These are phyloP conservation scores for Euphorbia lathyris DNA, from an alignment of 345 rosid genomes.

Conservation along the genomic window DNA sequence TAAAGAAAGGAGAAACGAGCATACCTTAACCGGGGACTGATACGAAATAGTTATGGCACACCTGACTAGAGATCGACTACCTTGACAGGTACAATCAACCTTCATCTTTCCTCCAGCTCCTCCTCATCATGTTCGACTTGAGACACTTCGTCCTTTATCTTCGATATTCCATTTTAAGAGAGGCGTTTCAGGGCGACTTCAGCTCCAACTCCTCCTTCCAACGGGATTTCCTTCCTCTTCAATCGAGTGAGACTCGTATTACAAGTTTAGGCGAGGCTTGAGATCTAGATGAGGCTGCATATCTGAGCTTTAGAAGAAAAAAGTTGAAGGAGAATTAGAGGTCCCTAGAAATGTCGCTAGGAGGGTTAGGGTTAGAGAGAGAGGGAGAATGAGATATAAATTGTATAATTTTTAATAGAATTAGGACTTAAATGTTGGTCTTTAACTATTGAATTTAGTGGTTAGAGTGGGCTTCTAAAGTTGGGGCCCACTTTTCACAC, in stretches of 20 bases:
- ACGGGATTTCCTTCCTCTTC: slow-evolving; percentile 44
- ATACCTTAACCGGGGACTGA: too few species aligned
- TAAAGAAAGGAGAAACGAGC: too few species aligned
- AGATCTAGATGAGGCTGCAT: slow-evolving; percentile 55
- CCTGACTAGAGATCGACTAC: slow-evolving; percentile 30
- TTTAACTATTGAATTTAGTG: too few species aligned
- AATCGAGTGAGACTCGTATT: slow-evolving; percentile 49
- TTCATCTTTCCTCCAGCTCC: slow-evolving; percentile 28
- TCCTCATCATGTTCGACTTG: slow-evolving; percentile 40
- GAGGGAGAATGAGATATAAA: too few species aligned
- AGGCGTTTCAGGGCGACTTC: slow-evolving; percentile 65
- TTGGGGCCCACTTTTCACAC: too few species aligned
- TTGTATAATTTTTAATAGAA: too few species aligned
- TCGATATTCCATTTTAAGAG: slow-evolving; percentile 73
- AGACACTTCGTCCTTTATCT: slow-evolving; percentile 34
- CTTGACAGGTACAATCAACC: slow-evolving; percentile 20
- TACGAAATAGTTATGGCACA: too few species aligned
- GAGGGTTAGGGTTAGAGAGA: too few species aligned
- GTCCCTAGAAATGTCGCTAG: slow-evolving; percentile 38
- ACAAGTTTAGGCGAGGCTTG: slow-evolving; percentile 36
- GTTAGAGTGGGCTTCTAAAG: too few species aligned
- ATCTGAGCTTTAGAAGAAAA: slow-evolving; percentile 16
- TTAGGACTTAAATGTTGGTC: too few species aligned
- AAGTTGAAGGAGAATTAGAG: too few species aligned
- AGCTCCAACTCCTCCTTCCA: slow-evolving; percentile 42